Evolutionary conservation across 225 moss, liverwort and hornwort genomes (phyloP).

Genomic region (Marchantia polymorpha): DNA sequence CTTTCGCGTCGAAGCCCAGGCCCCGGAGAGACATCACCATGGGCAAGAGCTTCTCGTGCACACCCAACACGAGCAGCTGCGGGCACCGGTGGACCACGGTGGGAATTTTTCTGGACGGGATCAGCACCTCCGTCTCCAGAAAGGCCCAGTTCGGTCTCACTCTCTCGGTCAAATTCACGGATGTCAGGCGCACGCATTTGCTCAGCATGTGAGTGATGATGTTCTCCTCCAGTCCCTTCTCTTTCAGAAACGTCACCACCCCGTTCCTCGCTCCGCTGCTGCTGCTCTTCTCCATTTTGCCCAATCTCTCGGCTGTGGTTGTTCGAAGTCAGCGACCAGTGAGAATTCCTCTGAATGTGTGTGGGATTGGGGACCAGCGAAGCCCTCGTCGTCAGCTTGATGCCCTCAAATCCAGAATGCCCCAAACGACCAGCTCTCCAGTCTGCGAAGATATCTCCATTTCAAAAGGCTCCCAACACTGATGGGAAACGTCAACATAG

Average conservation of each 20-base stretch:
- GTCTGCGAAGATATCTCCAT: no score
- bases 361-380: no score
- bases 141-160: conserved; percentile 48
- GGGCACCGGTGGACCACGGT: conserved; percentile 50
- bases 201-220: conserved; percentile 49
- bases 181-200: conserved; percentile 50
- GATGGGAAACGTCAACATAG: no score
- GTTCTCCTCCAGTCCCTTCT: conserved; percentile 44
- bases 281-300: background rate
- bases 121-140: conserved; percentile 42
- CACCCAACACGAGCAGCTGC: conserved; percentile 52
- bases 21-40: conserved; percentile 50
- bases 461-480: no score
- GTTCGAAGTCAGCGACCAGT: background rate
- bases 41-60: conserved; percentile 51
- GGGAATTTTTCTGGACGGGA: conserved; percentile 52
- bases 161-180: conserved; percentile 36
- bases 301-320: background rate
- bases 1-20: conserved; percentile 49
- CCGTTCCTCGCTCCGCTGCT: background rate
- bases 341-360: background rate
- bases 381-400: background rate
- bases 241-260: conserved; percentile 41
- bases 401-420: background rate
- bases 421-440: background rate